These are phyloP conservation scores for Cinnamomum micranthum DNA, from an alignment of 164 flowering plant genomes.

Conservation along the genomic window DNA sequence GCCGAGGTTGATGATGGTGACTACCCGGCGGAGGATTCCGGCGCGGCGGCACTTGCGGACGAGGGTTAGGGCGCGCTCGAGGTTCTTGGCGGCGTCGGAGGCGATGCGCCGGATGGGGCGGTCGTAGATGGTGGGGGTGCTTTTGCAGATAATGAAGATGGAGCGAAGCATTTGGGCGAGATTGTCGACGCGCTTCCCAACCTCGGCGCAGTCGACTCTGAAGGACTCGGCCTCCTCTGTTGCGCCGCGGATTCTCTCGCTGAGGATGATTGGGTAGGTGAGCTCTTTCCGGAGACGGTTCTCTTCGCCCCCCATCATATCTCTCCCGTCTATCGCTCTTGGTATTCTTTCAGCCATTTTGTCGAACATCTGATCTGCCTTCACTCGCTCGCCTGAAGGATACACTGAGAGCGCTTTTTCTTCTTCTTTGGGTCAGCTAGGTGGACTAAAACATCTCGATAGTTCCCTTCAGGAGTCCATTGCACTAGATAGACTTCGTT, in stretches of 20 bases:
- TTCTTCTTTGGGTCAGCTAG: too few species aligned
- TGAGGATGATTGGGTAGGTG: slow-evolving; percentile 31
- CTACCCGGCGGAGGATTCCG: slow-evolving; percentile 45
- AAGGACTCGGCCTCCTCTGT: slow-evolving; percentile 48
- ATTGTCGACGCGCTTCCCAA: slow-evolving; percentile 42
- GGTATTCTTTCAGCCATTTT: background rate
- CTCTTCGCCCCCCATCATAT: slow-evolving; percentile 18
- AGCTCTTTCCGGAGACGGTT: slow-evolving; percentile 43
- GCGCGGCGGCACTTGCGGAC: slow-evolving; percentile 50
- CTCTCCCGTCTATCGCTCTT: background rate
- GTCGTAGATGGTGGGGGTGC: slow-evolving; percentile 43
- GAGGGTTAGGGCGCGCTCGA: slow-evolving; percentile 55
- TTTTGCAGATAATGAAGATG: slow-evolving; percentile 32
- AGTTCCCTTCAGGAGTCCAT: too few species aligned
- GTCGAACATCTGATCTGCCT: background rate
- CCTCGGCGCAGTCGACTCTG: slow-evolving; percentile 53
- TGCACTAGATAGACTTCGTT: too few species aligned
- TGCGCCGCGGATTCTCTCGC: slow-evolving; percentile 39
- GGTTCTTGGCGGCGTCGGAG: slow-evolving; percentile 45
- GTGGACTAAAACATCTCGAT: too few species aligned
- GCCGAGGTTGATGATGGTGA: slow-evolving; percentile 49
- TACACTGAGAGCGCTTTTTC: too few species aligned
- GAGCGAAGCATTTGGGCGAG: slow-evolving; percentile 57
- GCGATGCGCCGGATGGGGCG: slow-evolving; percentile 69
- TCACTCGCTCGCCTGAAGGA: too few species aligned